Conservation (phyloP, 2,329 filamentous ascomycete species). For the Colletotrichum sp. region DNA sequence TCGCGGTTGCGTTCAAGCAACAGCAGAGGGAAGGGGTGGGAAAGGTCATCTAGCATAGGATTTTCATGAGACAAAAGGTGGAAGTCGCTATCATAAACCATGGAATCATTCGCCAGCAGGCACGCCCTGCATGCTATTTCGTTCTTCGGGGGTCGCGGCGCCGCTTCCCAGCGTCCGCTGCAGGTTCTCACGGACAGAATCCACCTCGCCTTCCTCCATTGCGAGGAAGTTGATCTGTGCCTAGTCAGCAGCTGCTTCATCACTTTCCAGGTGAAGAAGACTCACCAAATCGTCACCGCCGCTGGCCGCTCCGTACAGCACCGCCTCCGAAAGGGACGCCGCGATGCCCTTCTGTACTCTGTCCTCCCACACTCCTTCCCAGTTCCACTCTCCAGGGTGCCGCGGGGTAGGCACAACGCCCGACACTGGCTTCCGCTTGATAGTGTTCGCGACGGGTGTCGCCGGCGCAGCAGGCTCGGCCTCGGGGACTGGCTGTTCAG, state of each 20-base stretch:
- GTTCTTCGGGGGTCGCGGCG: conserved; percentile 22
- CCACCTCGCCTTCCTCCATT: conserved; percentile 65
- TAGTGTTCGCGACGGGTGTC: not conserved
- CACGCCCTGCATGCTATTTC: conserved; percentile 13
- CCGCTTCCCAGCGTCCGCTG: conserved; percentile 51
- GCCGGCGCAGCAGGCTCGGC: not conserved
- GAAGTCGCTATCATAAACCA: conserved; percentile 11
- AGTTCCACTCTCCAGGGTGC: conserved; percentile 89
- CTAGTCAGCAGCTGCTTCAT: conserved; percentile 2
- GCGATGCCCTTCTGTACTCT: conserved; percentile 82
- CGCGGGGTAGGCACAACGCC: conserved; percentile 33
- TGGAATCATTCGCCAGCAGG: conserved; percentile 5
- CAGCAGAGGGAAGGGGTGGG: not conserved
- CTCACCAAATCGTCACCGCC: conserved; percentile 38
- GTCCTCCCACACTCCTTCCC: conserved; percentile 96
- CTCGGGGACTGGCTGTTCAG: conserved; percentile 24
- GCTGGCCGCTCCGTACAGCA: conserved; percentile 73
- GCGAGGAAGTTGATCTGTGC: conserved; percentile 69
- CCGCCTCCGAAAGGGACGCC: conserved; percentile 77
- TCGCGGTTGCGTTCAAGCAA: not conserved
- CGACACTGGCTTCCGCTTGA: conserved; percentile 19
- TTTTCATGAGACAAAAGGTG: conserved; percentile 14
- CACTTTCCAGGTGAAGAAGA: not conserved
- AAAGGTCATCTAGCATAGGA: not conserved
- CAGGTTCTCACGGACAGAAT: conserved; percentile 64